These are phyloP conservation scores for Penicillium silybi DNA, from an alignment of 495 filamentous ascomycete species.

Conservation along the genomic window DNA sequence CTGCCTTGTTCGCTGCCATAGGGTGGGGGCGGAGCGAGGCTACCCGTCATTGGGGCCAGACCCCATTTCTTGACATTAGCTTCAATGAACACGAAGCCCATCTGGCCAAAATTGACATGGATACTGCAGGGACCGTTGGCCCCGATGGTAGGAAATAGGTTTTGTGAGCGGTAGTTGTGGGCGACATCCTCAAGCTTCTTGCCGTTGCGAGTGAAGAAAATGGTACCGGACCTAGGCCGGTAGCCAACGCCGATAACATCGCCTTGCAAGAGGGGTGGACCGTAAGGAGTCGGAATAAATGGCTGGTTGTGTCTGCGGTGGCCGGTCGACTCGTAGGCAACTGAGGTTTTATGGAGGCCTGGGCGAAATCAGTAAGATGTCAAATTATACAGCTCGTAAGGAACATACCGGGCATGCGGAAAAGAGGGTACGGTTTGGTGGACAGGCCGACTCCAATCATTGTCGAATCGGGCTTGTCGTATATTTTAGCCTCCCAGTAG, in stretches of 20 bases:
- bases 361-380: conserved; percentile 14
- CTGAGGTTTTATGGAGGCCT: conserved; percentile 89
- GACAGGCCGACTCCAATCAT: conserved; percentile 85
- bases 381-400: background rate
- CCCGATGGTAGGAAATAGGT: conserved; percentile 93
- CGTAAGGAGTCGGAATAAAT: conserved; percentile 73
- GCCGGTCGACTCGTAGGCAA: conserved; percentile 86
- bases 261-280: conserved; percentile 79
- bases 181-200: conserved; percentile 93
- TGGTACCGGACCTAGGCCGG: conserved; percentile 85
- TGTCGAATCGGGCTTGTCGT: conserved; percentile 89
- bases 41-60: conserved; percentile 91
- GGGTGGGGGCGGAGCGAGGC: conserved; percentile 88
- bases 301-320: conserved; percentile 88
- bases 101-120: conserved; percentile 96
- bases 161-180: conserved; percentile 91
- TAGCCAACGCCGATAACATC: conserved; percentile 97
- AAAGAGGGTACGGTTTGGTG: conserved; percentile 95
- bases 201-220: conserved; percentile 98
- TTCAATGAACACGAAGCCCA: conserved; percentile 97
- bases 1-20: conserved; percentile 96
- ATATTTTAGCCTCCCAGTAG: conserved; percentile 98
- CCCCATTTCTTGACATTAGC: conserved; percentile 99
- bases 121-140: conserved; percentile 89
- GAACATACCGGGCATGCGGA: conserved; percentile 79